phyloP scores from a whole-genome alignment of 2,329 filamentous ascomycete species.

The Alternaria incomplexa region DNA sequence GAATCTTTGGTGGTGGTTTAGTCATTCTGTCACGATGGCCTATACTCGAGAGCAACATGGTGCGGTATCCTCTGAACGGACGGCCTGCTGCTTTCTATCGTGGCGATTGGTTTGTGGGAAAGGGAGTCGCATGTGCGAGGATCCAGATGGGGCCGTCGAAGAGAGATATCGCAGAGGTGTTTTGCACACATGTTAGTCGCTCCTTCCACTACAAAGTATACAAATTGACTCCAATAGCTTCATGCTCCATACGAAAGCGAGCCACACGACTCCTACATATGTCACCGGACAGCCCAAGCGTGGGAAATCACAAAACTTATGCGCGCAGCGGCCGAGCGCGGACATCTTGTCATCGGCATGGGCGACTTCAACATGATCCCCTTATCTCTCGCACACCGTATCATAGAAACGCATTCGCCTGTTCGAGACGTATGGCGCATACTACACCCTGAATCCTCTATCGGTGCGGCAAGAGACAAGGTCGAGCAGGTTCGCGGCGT shows the following conservation, averaged over 20 bases:
- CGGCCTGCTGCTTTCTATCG: slow-evolving; percentile 91
- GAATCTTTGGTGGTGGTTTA: slow-evolving; percentile 86
- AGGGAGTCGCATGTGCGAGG: slow-evolving; percentile 84
- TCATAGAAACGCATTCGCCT: slow-evolving; percentile 79
- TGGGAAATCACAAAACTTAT: slow-evolving; percentile 95
- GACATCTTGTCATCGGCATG: slow-evolving; percentile 82
- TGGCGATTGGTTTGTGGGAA: slow-evolving; percentile 96
- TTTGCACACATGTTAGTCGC: slow-evolving; percentile 77
- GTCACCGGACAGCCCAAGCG: slow-evolving; percentile 88
- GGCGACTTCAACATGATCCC: slow-evolving; percentile 99
- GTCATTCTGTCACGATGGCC: slow-evolving; percentile 92
- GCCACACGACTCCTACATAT: slow-evolving; percentile 82
- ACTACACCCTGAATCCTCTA: slow-evolving; percentile 80
- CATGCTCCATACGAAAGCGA: slow-evolving; percentile 88
- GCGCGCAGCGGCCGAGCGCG: slow-evolving; percentile 77
- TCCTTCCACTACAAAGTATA: background rate
- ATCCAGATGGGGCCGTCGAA: slow-evolving; percentile 71
- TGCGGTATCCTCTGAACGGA: slow-evolving; percentile 87
- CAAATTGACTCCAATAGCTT: slow-evolving; percentile 57
- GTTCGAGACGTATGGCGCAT: slow-evolving; percentile 85
- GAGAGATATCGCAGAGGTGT: slow-evolving; percentile 81
- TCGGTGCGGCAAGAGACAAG: slow-evolving; percentile 73
- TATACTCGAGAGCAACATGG: slow-evolving; percentile 87
- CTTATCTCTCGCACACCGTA: slow-evolving; percentile 78
- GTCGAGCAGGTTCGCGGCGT: slow-evolving; percentile 70